Percentiles rank a stretch among this genome's conserved stretches.
phyloP scores from a whole-genome alignment of 495 filamentous ascomycete species.

The Neurospora pannonica region DNA sequence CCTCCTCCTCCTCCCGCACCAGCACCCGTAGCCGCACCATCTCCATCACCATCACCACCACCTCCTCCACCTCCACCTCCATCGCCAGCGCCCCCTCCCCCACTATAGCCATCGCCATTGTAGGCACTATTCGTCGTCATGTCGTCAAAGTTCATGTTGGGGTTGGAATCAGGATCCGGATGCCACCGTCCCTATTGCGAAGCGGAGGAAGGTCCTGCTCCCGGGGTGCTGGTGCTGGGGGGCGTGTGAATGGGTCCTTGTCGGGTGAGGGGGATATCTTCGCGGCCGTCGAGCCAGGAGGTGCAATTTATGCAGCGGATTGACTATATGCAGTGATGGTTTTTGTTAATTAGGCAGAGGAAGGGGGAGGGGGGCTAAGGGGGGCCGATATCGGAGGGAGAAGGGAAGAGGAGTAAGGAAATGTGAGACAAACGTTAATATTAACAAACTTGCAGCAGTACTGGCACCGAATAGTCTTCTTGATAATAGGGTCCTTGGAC shows the following conservation, averaged over 20 bases:
- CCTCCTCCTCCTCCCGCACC: neutral
- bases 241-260: neutral
- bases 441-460: slow-evolving; percentile 63
- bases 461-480: slow-evolving; percentile 57
- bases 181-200: neutral
- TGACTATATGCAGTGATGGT: slow-evolving; percentile 28
- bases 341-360: neutral
- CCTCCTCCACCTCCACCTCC: neutral
- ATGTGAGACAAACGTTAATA: slow-evolving; percentile 42
- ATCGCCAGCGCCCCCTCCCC: neutral
- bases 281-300: slow-evolving; percentile 70
- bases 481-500: slow-evolving; percentile 58
- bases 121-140: neutral
- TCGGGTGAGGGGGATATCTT: slow-evolving; percentile 41
- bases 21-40: neutral
- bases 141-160: neutral
- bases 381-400: neutral
- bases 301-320: slow-evolving; percentile 61
- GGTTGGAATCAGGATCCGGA: neutral
- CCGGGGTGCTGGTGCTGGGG: neutral
- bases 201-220: neutral
- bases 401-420: neutral
- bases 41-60: neutral
- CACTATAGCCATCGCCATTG: neutral
- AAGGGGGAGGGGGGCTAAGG: neutral